Base-by-base conservation (phyloP, 768 basidiomycete genomes). In the Hemileccinum rubropunctum region DNA sequence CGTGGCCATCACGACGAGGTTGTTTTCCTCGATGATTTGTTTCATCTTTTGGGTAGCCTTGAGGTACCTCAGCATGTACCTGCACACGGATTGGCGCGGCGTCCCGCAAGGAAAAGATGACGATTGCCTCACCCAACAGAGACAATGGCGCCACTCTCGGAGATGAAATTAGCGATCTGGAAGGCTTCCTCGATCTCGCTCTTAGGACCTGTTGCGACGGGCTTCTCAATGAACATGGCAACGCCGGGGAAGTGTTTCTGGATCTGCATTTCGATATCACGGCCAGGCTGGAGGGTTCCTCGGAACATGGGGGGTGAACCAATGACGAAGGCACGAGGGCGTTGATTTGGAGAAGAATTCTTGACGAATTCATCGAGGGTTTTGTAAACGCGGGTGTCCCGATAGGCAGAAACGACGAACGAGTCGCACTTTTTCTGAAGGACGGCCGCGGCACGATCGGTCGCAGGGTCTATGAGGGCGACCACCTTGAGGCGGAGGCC, bases 1-100 rank as follows among this genome's bases (percentile, higher is more conserved):
- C 32, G 95, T 98, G 40, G 87, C 79, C 95, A 98, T 98, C 45
- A 99, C 94, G 18, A 87, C 88, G 51, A 99, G 78, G 63, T 91
- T 81, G 67, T 98, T 98, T 55, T 95, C 92, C 63, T 90, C 76
- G 65, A 99, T 89, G 68, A 98, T 94, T 53, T 87, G 81, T 73
- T 95, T 95, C 91, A 98, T 97, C 80, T 84, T 86, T 71, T 97
- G 93, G 18, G 95, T 91, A 28, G 88, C 94, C 69, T 87, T 88
- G 60, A 95, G 77, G 73, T 95, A 95, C 55, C 93, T 84, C 56
- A 97, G 75, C 93, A 97, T 97, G 66, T 92, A 93, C 51, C 91
- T 91, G 53, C 15, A 32, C 27, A 33, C 13, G 27, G 37, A 35
- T 56, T 37, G 42, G 33, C 33, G 17, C 20, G 43, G 26, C 14